Conservation (phyloP, 2,329 filamentous ascomycete genomes). For the Microcera coccophila region DNA sequence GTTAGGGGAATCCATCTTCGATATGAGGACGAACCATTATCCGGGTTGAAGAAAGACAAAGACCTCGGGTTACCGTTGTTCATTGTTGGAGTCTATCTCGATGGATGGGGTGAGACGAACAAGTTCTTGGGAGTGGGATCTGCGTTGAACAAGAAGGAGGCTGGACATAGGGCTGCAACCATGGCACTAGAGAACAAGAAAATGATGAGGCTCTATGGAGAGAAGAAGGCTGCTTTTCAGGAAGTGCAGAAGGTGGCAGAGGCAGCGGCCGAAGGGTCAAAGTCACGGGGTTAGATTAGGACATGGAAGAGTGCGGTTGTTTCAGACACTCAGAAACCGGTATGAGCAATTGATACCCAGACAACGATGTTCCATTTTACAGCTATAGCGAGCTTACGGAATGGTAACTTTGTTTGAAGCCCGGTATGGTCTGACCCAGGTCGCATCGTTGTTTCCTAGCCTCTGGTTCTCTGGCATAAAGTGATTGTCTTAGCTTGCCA, state of each 20-base stretch:
- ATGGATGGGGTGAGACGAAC: slow-evolving; percentile 64
- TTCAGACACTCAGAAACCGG: too few species aligned
- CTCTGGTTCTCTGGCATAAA: too few species aligned
- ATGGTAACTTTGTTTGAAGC: too few species aligned
- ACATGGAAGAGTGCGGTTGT: too few species aligned
- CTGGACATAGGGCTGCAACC: slow-evolving; percentile 62
- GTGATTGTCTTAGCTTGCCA: too few species aligned
- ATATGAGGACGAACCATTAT: slow-evolving; percentile 53
- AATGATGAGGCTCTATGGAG: slow-evolving; percentile 48
- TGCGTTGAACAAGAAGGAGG: slow-evolving; percentile 65
- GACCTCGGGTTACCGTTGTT: slow-evolving; percentile 54
- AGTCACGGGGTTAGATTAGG: too few species aligned
- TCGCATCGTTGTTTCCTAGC: too few species aligned
- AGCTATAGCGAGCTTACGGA: too few species aligned
- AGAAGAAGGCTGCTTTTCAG: slow-evolving; percentile 45
- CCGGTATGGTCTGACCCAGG: too few species aligned
- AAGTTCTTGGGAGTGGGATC: slow-evolving; percentile 61
- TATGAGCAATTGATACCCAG: too few species aligned
- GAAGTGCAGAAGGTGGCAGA: slow-evolving; percentile 26
- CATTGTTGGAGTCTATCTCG: slow-evolving; percentile 60
- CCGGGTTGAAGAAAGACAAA: slow-evolving; percentile 50
- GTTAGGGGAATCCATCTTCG: slow-evolving; percentile 55
- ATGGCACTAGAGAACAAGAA: slow-evolving; percentile 64
- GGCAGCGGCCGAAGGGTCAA: slow-evolving; percentile 1
- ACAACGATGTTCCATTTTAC: too few species aligned